Evolutionary conservation across 129 eudicot genomes (phyloP).

Genomic region (Lactuca saligna): DNA sequence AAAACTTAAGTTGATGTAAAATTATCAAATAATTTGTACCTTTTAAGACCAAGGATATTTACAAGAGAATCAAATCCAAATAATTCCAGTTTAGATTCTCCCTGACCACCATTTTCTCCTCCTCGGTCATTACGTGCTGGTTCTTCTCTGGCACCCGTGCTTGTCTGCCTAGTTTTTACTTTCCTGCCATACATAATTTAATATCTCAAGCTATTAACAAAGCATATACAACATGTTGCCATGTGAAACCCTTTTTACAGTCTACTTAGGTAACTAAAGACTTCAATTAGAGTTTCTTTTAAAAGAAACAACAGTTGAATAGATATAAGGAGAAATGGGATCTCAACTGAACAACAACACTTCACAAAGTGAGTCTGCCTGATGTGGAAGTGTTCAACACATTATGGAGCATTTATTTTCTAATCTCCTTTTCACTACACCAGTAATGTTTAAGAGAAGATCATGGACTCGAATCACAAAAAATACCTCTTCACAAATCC

Average conservation of each 20-base stretch:
- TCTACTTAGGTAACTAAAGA: too few relatives aligned
- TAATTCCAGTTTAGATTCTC: constrained; percentile 75
- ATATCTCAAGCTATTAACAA: neutral
- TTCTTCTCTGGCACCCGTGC: constrained; percentile 32
- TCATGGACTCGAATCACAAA: too few relatives aligned
- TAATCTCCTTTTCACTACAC: too few relatives aligned
- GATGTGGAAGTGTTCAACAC: too few relatives aligned
- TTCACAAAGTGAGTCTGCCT: too few relatives aligned
- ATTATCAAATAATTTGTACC: constrained; percentile 30
- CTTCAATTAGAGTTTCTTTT: neutral
- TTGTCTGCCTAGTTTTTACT: constrained; percentile 40
- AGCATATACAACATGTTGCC: neutral
- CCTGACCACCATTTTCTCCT: constrained; percentile 47
- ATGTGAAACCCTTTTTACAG: too few relatives aligned
- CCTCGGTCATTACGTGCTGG: constrained; percentile 33
- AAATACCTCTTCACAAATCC: too few relatives aligned
- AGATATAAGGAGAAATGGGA: neutral
- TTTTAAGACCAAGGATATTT: constrained; percentile 73
- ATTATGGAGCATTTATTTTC: too few relatives aligned
- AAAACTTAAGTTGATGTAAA: too few relatives aligned
- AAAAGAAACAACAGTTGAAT: neutral
- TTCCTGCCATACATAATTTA: constrained; percentile 44
- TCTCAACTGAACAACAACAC: too few relatives aligned
- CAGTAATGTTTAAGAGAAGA: too few relatives aligned
- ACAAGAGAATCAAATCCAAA: constrained; percentile 92